Percentiles rank a stretch among this genome's conserved stretches.
Evolutionary conservation across 2,329 filamentous ascomycete species (phyloP).

Genomic region (Cylindrodendrum hubeiense): DNA sequence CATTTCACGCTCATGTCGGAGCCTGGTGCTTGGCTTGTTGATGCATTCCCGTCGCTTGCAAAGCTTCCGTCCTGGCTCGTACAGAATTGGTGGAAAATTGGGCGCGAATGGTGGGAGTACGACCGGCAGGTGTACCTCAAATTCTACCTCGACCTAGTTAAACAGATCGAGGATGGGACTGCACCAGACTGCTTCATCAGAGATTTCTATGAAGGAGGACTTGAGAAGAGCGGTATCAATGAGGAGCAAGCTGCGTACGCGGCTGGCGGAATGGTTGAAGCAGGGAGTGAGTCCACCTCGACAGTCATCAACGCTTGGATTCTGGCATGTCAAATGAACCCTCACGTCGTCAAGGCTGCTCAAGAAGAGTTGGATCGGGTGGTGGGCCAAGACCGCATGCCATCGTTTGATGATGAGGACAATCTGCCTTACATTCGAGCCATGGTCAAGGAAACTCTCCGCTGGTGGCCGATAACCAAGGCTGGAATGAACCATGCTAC

Average conservation of each 20-base stretch:
- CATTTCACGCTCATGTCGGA: slow-evolving; percentile 23
- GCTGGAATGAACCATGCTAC: slow-evolving; percentile 28
- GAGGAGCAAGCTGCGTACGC: slow-evolving; percentile 33
- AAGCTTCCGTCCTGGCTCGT: slow-evolving; percentile 21
- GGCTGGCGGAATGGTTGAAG: slow-evolving; percentile 34
- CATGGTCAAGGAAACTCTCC: slow-evolving; percentile 57
- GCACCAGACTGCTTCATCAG: slow-evolving; percentile 34
- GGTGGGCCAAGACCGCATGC: slow-evolving; percentile 51
- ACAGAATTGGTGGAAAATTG: slow-evolving; percentile 28
- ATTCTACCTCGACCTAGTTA: slow-evolving; percentile 29
- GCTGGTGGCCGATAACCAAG: slow-evolving; percentile 53
- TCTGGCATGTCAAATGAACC: slow-evolving; percentile 58
- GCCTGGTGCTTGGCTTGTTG: slow-evolving; percentile 27
- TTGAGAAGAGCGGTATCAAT: slow-evolving; percentile 32
- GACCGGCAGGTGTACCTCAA: slow-evolving; percentile 35
- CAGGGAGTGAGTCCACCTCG: slow-evolving; percentile 37
- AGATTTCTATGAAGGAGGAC: slow-evolving; percentile 28
- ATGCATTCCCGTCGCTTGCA: slow-evolving; percentile 22
- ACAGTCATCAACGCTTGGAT: slow-evolving; percentile 54
- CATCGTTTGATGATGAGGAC: slow-evolving; percentile 51
- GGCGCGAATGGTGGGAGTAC: slow-evolving; percentile 26
- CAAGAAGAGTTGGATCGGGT: slow-evolving; percentile 54
- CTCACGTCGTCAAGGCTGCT: slow-evolving; percentile 44
- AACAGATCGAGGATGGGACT: slow-evolving; percentile 22
- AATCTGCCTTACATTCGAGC: slow-evolving; percentile 58